Evolutionary conservation across 2,329 filamentous ascomycete genomes (phyloP).

Genomic region (Aspergillus glaucus): DNA sequence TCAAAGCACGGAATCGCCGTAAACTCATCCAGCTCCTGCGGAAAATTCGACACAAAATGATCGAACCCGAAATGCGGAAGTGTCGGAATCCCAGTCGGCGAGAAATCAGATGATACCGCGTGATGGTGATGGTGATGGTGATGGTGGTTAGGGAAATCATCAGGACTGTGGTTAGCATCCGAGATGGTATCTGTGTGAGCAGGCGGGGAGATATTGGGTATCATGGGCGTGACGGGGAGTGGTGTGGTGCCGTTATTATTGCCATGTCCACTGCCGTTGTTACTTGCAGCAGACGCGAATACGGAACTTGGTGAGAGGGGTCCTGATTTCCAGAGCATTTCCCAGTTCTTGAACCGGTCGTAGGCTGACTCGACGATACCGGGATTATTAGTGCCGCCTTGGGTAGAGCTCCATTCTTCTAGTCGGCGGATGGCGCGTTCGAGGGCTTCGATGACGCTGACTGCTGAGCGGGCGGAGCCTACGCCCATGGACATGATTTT

Average conservation of each 20-base stretch:
- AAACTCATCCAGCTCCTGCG: conserved; percentile 35
- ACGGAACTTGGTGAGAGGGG: conserved; percentile 29
- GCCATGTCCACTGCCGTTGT: conserved; percentile 4
- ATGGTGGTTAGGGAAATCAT: background rate
- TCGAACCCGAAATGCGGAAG: conserved; percentile 33
- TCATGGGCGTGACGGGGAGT: conserved; percentile 18
- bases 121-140: conserved; percentile 7
- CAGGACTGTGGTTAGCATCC: background rate
- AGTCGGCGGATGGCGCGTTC: conserved; percentile 44
- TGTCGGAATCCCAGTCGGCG: conserved; percentile 10
- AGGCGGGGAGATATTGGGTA: conserved; percentile 1
- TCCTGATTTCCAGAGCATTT: conserved; percentile 44
- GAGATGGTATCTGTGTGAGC: background rate
- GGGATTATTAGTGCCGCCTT: conserved; percentile 22
- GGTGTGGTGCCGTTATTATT: conserved; percentile 2
- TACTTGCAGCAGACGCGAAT: conserved; percentile 15
- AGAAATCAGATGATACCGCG: conserved; percentile 21
- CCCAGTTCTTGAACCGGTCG: conserved; percentile 48
- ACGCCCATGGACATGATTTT: conserved; percentile 50
- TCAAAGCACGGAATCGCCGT: conserved; percentile 37
- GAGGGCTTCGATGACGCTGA: conserved; percentile 49
- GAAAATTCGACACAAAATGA: conserved; percentile 36
- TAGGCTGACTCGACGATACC: conserved; percentile 44
- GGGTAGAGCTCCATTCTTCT: conserved; percentile 37
- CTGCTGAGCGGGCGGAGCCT: conserved; percentile 48